These are phyloP conservation scores for Fusarium fracticaudum DNA, from an alignment of 2,329 filamentous ascomycete species.

Conservation along the genomic window DNA sequence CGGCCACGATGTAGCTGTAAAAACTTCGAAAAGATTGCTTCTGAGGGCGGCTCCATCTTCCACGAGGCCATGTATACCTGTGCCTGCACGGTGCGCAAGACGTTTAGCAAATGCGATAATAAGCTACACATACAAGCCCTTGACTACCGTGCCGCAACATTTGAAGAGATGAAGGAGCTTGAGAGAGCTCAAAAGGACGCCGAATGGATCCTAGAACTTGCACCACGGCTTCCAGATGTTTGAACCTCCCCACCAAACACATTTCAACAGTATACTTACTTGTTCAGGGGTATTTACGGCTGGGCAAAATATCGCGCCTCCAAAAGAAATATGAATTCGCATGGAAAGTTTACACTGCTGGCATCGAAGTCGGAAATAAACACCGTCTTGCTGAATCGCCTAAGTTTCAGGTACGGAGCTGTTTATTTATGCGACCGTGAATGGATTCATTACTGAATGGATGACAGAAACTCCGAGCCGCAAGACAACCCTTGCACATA, in stretches of 20 bases:
- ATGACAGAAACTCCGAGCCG: conserved; percentile 47
- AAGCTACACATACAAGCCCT: conserved; percentile 52
- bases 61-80: conserved; percentile 55
- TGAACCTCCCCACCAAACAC: not conserved
- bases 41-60: conserved; percentile 50
- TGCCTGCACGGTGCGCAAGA: conserved; percentile 48
- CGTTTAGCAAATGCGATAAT: conserved; percentile 53
- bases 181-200: conserved; percentile 52
- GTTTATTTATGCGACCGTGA: not conserved
- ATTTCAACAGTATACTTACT: conserved; percentile 9
- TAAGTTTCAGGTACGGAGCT: conserved; percentile 47
- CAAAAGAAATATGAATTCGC: conserved; percentile 51
- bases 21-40: conserved; percentile 49
- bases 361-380: conserved; percentile 47
- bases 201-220: conserved; percentile 55
- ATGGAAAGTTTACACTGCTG: conserved; percentile 53
- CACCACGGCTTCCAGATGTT: conserved; percentile 53
- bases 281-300: conserved; percentile 53
- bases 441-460: not conserved
- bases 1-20: conserved; percentile 53
- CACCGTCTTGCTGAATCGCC: conserved; percentile 41
- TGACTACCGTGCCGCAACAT: conserved; percentile 54
- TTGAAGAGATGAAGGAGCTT: conserved; percentile 51
- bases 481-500: conserved; percentile 48
- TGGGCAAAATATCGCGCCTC: conserved; percentile 52